Base-by-base conservation (phyloP, 2,329 filamentous ascomycete genomes). In the Alternaria sp. region DNA sequence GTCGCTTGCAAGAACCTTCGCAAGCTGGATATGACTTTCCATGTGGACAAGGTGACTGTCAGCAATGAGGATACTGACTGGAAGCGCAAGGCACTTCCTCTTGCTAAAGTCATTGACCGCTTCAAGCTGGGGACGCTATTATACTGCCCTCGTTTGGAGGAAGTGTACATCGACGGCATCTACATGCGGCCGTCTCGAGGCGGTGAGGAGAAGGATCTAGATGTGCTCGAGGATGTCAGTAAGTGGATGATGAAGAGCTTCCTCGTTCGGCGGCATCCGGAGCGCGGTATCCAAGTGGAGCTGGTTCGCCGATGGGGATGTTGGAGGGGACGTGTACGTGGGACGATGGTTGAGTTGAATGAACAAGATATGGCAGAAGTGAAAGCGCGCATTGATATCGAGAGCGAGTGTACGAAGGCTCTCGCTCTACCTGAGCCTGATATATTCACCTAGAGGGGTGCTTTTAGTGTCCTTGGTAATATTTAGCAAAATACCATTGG, bases 241-340 rank as follows among this genome's bases (percentile, higher is more conserved):
- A 64, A 54, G 52, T 64, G 51, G 61, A 46, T 60, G 11, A 57
- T 52, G 47, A 57, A 47, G 46, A 51, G 61, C 23, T 64, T 64
- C 32, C 57, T 56, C 21, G 46, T 62, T 11, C 28, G 10, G 26
- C 57, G 46, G 6, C 12, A 52, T 5, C 50, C 23, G 15, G 23
- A 36, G 43, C 23, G 8, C 17, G 52, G 52, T 19, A 54, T 59
- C 13, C 19, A 55, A 28, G 49, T 59, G 11, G 50, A 55, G 30
- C 4, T 63, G 23, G 49, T 17, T 15, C 49, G 55, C 23, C 61
- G 55, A n/a, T 63, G 43, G 25, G 61, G 50, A 8, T 17, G 17
- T 3, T 59, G 61, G 61, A 43, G 13, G 11, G 50, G 56, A 28
- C 54, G 54, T 28, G 54, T 47, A 5, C 7, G 12, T 1, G 54